Base-by-base conservation (phyloP, 306 rosid species). In the Pyrus betulifolia region DNA sequence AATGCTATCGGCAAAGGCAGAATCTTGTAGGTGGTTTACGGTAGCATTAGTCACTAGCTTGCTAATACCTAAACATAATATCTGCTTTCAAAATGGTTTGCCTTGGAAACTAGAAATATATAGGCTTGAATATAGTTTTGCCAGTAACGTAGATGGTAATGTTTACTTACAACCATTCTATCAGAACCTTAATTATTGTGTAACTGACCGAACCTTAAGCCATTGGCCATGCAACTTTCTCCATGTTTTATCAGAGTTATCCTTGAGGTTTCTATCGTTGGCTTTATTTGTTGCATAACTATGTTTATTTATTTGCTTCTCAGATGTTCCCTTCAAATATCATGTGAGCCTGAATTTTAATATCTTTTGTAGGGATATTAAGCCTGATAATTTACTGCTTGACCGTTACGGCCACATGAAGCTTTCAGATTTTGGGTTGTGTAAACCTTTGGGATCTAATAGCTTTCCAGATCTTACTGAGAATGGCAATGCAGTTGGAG, bases 401-500 rank as follows among this genome's bases (percentile, higher is more conserved):
- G 96, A 93, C 78, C 84, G 84, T 72, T 58, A 85, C 64, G 97
- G 97, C 75, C 97, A 93, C 84, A 76, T 93, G 89, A 93, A 90
- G 83, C 88, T 93, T 60, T 93, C 97, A 66, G 96, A 93, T 87
- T 93, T 93, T 82, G 97, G 97, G 44, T 83, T 93, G 86, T 93
- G 96, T 70, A 93, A 93, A 78, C 96, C 96, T 35, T 79, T 93
- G 81, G 93, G 91, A 80, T 82, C 89, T 84, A 90, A 89, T 66
- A 88, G 87, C 80, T 88, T 93, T 78, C 90, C 88, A 8, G 81
- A 84, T 81, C 86, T 87, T 51, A 82, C 75, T 55, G 90, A 84
- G 78, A 79, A 77, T 70, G 88, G 75, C 55, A 66, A 72, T 8
- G 76, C 59, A 54, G 52, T 44, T 18, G 90, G 75, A 72, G 80